Percentiles rank a stretch among this genome's conserved stretches.
Evolutionary conservation across 768 basidiomycete species (phyloP).

Genomic region (Paxillus involutus): DNA sequence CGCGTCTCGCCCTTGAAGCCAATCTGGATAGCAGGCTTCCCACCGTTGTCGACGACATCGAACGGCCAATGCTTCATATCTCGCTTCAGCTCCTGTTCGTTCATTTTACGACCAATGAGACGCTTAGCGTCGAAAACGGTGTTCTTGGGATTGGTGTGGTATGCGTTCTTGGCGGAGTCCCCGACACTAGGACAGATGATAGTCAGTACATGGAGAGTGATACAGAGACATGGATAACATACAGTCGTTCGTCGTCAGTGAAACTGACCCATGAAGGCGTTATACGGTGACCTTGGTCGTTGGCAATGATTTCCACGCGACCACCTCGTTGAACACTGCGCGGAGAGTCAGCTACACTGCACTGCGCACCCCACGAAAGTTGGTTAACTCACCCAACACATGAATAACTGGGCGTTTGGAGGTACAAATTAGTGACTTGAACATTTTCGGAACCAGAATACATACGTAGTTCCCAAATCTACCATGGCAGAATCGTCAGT

Average conservation of each 20-base stretch:
- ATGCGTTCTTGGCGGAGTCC: slow-evolving; percentile 96
- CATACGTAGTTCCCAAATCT: slow-evolving; percentile 93
- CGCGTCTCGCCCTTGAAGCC: slow-evolving; percentile 76
- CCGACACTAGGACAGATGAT: slow-evolving; percentile 54
- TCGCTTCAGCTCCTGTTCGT: slow-evolving; percentile 76
- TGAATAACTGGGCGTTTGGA: slow-evolving; percentile 63
- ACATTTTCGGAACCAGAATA: slow-evolving; percentile 1
- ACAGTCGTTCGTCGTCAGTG: slow-evolving; percentile 75
- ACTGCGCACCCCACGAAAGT: background rate
- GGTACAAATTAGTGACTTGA: slow-evolving; percentile 20
- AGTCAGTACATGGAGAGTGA: background rate
- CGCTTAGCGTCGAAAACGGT: slow-evolving; percentile 98
- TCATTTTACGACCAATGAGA: slow-evolving; percentile 84
- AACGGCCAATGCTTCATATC: slow-evolving; percentile 95
- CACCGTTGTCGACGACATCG: slow-evolving; percentile 71
- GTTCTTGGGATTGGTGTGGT: slow-evolving; percentile 87
- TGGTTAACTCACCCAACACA: slow-evolving; percentile 79
- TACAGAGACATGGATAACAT: background rate
- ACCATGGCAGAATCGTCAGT: slow-evolving; percentile 14
- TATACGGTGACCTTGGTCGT: slow-evolving; percentile 88
- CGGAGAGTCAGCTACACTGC: background rate
- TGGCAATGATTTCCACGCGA: slow-evolving; percentile 87
- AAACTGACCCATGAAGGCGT: slow-evolving; percentile 88
- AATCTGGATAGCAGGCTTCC: slow-evolving; percentile 80
- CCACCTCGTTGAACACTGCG: slow-evolving; percentile 79